Conservation (phyloP, 2,329 filamentous ascomycete species). For the Thielaviopsis cerberus region DNA sequence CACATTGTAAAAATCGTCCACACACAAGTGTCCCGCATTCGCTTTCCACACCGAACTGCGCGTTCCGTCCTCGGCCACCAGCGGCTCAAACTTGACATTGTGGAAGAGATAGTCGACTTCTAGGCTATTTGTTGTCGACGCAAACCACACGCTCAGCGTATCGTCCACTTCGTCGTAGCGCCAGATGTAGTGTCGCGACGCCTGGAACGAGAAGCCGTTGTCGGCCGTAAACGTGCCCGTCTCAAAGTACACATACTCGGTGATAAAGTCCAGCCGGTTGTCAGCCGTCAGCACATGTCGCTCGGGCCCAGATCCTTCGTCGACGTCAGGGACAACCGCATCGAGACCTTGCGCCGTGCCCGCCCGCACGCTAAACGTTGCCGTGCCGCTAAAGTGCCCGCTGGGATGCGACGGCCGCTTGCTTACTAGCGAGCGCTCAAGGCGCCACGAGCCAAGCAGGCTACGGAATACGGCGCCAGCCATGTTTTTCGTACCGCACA, state of each 20-base stretch:
- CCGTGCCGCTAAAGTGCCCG: slow-evolving; percentile 45
- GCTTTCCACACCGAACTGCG: slow-evolving; percentile 32
- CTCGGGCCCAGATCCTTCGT: neutral
- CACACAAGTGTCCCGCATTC: slow-evolving; percentile 49
- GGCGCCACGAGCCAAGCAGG: slow-evolving; percentile 50
- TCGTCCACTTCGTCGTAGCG: slow-evolving; percentile 45
- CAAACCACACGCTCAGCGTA: slow-evolving; percentile 54
- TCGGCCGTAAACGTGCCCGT: slow-evolving; percentile 45
- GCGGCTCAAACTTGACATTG: slow-evolving; percentile 41
- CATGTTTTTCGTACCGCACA: slow-evolving; percentile 33
- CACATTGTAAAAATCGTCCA: slow-evolving; percentile 53
- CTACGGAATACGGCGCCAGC: slow-evolving; percentile 50
- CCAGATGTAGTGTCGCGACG: slow-evolving; percentile 51
- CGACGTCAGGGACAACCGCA: neutral
- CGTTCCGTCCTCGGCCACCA: slow-evolving; percentile 14
- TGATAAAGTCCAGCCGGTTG: slow-evolving; percentile 17
- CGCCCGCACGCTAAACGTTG: slow-evolving; percentile 37
- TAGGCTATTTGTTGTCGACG: slow-evolving; percentile 40
- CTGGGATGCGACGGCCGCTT: slow-evolving; percentile 38
- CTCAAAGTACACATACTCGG: slow-evolving; percentile 51
- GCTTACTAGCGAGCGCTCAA: slow-evolving; percentile 38
- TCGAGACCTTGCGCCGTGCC: slow-evolving; percentile 6
- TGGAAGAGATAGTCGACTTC: slow-evolving; percentile 60
- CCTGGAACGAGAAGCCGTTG: slow-evolving; percentile 37
- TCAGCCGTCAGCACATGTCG: neutral